Evolutionary conservation across 75 land plant species (phyloP), one percentile per base, ranked within the genome.

Genomic region (Cunninghamia lanceolata): DNA sequence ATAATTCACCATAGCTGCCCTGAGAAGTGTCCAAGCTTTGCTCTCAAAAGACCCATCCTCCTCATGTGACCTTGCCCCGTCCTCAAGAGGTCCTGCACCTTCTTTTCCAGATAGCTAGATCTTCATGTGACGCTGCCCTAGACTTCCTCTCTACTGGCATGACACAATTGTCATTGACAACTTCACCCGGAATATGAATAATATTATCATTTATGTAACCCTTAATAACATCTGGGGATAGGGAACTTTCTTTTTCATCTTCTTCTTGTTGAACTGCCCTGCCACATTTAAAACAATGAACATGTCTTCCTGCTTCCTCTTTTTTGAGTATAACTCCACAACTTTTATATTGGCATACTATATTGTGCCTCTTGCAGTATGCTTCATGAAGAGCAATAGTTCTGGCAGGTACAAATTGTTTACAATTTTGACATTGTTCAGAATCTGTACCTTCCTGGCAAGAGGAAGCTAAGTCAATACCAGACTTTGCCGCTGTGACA

Each of bases 221-320:
- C n/a, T n/a, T n/a, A n/a, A n/a, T n/a, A n/a, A n/a, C n/a, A n/a
- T n/a, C n/a, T n/a, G n/a, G n/a, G n/a, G n/a, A 92, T 97, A 98
- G 85, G 95, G 96, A 42, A 97, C 95, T 88, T 94, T 92, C 91
- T 93, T 83, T 87, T 97, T 98, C 86, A 96, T 97, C 85, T 91
- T 91, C 96, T 68, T 89, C 92, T 77, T 71, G 84, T 17, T 93
- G 95, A 80, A 97, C 89, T 73, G 92, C 93, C 74, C 87, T 86
- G 30, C 94, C 94, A 90, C 99, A 97, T 88, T 92, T 96, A 1
- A 82, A 56, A 84, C 96, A 97, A 73, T 97, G 98, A 16, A 91
- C 94, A 90, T 96, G 99, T 80, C 92, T 92, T 25, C 74, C 87
- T 82, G 88, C 90, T 70, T 97, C 98, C 59, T 90, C 96, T 86